Evolutionary conservation across 2,329 filamentous ascomycete genomes (phyloP), one percentile per base, ranked within the genome.

Genomic region (Mycocentrospora acerina): DNA sequence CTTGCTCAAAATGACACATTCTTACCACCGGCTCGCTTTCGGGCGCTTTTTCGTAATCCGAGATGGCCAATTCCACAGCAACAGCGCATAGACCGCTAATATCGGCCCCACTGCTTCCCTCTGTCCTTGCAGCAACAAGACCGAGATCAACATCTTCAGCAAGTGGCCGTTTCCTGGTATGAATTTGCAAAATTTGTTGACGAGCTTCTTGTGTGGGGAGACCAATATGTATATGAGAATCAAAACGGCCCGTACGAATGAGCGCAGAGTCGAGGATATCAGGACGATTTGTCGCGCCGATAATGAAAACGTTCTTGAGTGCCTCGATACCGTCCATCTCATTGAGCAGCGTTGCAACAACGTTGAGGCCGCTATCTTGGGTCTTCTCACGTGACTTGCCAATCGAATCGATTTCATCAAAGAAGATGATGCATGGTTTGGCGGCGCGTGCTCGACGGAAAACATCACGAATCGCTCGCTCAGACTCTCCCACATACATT

Each of bases 401-500:
- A 47, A 97, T 91, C 4, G 88, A 83, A 69, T 97, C 90, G 55
- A 97, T 93, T 66, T 97, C 90, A 64, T 97, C 90, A 52, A 96
- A 95, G 75, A 96, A 97, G 56, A 97, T 90, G 68, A 96, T 91
- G 62, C 87, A 90, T 0, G 91, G 91, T 35, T 84, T 83, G 7
- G 90, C 90, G n/a, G 85, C 83, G 28, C 86, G 79, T 1, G 91
- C 91, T 54, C 90, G 87, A 36, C 84, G 79, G 64, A 97, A 96
- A 1, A 96, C 81, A 38, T 89, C 86, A 25, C 91, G 82, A 28
- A 96, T 79, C 7, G 86, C 84, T 9, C 89, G 82, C 70, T 97
- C 91, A 2, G 90, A 91, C 66, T 97, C 91, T 45, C 91, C 91
- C 13, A 97, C 90, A 67, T 96, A 97, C 88, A 95, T 95, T 70